Percentiles rank a stretch among this genome's conserved stretches.
Conservation (phyloP, 2,329 filamentous ascomycete genomes). For the Chaetomiaceae sp. region DNA sequence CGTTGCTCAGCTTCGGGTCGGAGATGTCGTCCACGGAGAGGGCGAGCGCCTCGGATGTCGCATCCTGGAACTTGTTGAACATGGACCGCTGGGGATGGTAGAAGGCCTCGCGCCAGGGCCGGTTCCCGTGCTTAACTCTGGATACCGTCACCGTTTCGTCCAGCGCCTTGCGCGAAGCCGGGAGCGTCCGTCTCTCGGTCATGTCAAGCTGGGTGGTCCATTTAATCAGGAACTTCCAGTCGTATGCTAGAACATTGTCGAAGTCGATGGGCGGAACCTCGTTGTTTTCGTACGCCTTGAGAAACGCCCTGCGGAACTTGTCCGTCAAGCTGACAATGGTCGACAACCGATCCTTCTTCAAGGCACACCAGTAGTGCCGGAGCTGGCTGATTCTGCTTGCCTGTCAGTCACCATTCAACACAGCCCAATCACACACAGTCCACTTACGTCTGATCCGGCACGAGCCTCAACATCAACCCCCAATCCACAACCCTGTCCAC, state of each 20-base stretch:
- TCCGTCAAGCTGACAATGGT: slow-evolving; percentile 54
- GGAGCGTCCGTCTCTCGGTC: slow-evolving; percentile 45
- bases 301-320: slow-evolving; percentile 62
- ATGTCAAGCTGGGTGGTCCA: slow-evolving; percentile 56
- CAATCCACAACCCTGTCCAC: slow-evolving; percentile 57
- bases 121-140: slow-evolving; percentile 32
- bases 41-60: slow-evolving; percentile 45
- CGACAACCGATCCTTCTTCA: slow-evolving; percentile 47
- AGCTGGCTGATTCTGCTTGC: slow-evolving; percentile 40
- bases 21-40: slow-evolving; percentile 27
- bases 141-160: slow-evolving; percentile 39
- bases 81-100: slow-evolving; percentile 51
- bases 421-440: neutral
- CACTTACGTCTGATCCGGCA: slow-evolving; percentile 44
- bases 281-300: slow-evolving; percentile 60
- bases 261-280: slow-evolving; percentile 60
- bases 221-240: slow-evolving; percentile 62
- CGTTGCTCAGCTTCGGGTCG: slow-evolving; percentile 4
- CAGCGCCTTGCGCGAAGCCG: slow-evolving; percentile 43
- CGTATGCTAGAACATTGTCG: slow-evolving; percentile 58
- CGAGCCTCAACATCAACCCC: slow-evolving; percentile 53
- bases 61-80: slow-evolving; percentile 53
- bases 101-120: slow-evolving; percentile 54
- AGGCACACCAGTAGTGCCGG: slow-evolving; percentile 50
- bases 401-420: slow-evolving; percentile 4